Base-by-base conservation (phyloP, 1,284 basidiomycete genomes). In the Sphaerobolus stellatus region DNA sequence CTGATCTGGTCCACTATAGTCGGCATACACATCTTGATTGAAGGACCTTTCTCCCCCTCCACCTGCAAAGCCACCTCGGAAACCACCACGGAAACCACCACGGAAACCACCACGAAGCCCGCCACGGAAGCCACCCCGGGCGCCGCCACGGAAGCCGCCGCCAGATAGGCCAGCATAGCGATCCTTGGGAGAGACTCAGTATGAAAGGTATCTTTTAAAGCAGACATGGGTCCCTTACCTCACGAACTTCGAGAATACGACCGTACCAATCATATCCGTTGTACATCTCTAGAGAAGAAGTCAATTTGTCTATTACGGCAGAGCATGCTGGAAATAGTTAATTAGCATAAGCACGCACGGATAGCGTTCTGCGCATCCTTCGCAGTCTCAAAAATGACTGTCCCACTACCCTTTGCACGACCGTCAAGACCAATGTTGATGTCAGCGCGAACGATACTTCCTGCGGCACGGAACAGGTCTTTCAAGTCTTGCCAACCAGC, bases 401-500 rank as follows among this genome's bases (percentile, higher is more conserved):
- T 98, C 22, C 93, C 94, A 54, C 89, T 94, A 34, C 95, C 95
- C 70, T 96, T 97, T 29, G 94, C 91, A 16, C 90, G 82, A 16
- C 96, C 96, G 71, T 98, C 94, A 18, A 86, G 84, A 56, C 86
- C 88, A 62, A 94, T 90, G 64, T 94, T 94, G 64, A 98, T 90
- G 68, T 99, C 95, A 54, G 96, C 94, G 36, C 95, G 85, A 58
- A 97, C 84, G 63, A 98, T 94, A 66, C 91, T 92, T 25, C 96
- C 95, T 36, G 95, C 92, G 29, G 90, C 84, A 53, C 95, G 86
- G 85, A 98, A 98, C 29, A 98, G 77, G 69, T 98, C 95, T 70
- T 98, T 99, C 56, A 99, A 78, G 68, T 99, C 96, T 71, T 99
- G 96, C 96, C 96, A 99, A 36, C 93, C 93, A 29, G 94, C 94